Conservation (phyloP, 257 asterid species). For the Solanum sitiens region DNA sequence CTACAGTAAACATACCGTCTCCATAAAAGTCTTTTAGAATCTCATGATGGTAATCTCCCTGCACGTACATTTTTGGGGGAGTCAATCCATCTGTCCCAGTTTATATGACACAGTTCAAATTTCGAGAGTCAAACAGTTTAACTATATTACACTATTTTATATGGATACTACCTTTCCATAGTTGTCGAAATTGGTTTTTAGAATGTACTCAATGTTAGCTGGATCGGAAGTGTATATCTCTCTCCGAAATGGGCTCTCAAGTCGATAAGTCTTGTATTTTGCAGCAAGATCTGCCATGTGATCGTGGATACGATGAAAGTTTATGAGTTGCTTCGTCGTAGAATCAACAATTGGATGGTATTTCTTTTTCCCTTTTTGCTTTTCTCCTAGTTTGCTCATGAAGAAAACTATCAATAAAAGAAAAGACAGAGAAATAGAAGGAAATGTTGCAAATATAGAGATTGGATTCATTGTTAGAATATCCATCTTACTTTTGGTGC, state of each 20-base stretch:
- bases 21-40: constrained; percentile 28
- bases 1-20: constrained; percentile 41
- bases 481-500: neutral
- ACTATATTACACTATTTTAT: neutral
- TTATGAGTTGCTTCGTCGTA: constrained; percentile 23
- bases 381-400: neutral
- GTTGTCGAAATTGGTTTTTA: constrained; percentile 33
- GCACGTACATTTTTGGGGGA: neutral
- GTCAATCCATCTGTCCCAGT: neutral
- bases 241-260: constrained; percentile 11
- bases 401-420: neutral
- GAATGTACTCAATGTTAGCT: constrained; percentile 21
- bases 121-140: neutral
- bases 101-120: neutral
- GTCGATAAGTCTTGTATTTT: constrained; percentile 21
- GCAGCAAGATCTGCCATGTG: constrained; percentile 21
- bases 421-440: neutral
- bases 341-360: constrained; percentile 29
- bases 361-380: neutral
- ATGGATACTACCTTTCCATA: constrained; percentile 27
- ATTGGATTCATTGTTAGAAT: neutral
- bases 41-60: neutral
- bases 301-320: constrained; percentile 29
- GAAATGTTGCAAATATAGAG: neutral
- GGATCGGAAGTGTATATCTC: constrained; percentile 38